A percentile compares a stretch with the other conserved stretches of the same genome.
Conservation (phyloP, 495 filamentous ascomycete species). For the Evernia prunastri region DNA sequence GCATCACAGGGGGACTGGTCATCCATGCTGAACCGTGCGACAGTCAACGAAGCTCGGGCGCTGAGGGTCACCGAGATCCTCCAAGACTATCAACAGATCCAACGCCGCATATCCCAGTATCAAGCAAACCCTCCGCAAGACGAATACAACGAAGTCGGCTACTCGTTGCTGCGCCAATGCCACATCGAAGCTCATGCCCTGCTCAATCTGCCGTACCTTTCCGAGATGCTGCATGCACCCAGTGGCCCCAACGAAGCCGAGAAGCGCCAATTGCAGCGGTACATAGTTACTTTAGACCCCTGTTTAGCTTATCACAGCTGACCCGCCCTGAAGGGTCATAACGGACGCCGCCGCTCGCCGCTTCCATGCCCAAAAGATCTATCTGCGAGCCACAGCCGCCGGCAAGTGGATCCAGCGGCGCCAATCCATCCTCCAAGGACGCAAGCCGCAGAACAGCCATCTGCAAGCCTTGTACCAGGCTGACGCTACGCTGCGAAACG, state of each 20-base stretch:
- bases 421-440: conserved; percentile 57
- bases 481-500: conserved; percentile 55
- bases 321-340: conserved; percentile 39
- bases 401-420: conserved; percentile 75
- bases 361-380: conserved; percentile 81
- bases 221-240: conserved; percentile 42
- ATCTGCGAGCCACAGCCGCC: conserved; percentile 69
- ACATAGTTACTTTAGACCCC: conserved; percentile 26
- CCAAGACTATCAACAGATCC: conserved; percentile 75
- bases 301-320: not conserved
- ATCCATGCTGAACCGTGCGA: not conserved
- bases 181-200: conserved; percentile 67
- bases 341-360: conserved; percentile 71
- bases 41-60: conserved; percentile 81
- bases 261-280: conserved; percentile 73
- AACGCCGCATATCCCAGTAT: conserved; percentile 70
- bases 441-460: conserved; percentile 52
- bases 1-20: not conserved
- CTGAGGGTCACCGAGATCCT: conserved; percentile 78
- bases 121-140: conserved; percentile 50
- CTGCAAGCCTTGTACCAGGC: conserved; percentile 50
- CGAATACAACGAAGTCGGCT: conserved; percentile 75
- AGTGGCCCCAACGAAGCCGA: conserved; percentile 59
- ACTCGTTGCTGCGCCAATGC: conserved; percentile 68
- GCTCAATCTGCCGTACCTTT: conserved; percentile 61